phyloP scores from a whole-genome alignment of 371 early-diverging fungal species.

The Choanephora cucurbitarum region DNA sequence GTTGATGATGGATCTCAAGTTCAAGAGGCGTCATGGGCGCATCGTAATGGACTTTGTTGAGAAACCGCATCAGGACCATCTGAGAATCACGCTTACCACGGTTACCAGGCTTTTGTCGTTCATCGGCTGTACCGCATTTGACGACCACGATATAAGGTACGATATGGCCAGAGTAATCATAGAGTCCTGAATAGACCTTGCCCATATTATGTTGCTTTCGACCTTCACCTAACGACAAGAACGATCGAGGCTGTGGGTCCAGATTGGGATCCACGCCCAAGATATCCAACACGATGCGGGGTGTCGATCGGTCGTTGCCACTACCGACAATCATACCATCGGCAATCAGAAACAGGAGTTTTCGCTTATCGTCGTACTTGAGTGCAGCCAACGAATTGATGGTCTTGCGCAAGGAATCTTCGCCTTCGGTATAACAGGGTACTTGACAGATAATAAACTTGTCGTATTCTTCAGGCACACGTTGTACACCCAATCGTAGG shows the following conservation, averaged over 20 bases:
- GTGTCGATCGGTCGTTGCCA: constrained; percentile 97
- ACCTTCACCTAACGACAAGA: constrained; percentile 90
- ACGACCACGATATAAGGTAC: constrained; percentile 96
- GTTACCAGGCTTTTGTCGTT: constrained; percentile 80
- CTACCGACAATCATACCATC: constrained; percentile 95
- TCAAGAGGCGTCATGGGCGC: constrained; percentile 88
- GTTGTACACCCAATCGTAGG: constrained; percentile 72
- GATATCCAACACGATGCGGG: constrained; percentile 94
- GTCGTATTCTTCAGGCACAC: constrained; percentile 76
- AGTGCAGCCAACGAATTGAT: constrained; percentile 90
- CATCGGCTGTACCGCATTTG: constrained; percentile 86
- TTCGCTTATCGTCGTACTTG: constrained; percentile 93
- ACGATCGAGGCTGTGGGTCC: constrained; percentile 89
- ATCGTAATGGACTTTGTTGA: constrained; percentile 76
- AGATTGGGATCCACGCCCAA: constrained; percentile 82
- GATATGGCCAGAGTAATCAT: constrained; percentile 84
- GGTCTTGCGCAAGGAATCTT: constrained; percentile 91
- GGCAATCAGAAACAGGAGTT: constrained; percentile 89
- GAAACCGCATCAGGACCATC: constrained; percentile 81
- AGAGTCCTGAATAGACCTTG: constrained; percentile 97
- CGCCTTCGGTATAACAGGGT: constrained; percentile 99
- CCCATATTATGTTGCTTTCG: constrained; percentile 92
- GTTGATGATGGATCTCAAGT: constrained; percentile 88
- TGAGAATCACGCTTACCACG: constrained; percentile 91
- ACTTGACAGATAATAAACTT: constrained; percentile 90